phyloP scores from a whole-genome alignment of 805 yeast genomes.

The Tetrapisispora arboricola region DNA sequence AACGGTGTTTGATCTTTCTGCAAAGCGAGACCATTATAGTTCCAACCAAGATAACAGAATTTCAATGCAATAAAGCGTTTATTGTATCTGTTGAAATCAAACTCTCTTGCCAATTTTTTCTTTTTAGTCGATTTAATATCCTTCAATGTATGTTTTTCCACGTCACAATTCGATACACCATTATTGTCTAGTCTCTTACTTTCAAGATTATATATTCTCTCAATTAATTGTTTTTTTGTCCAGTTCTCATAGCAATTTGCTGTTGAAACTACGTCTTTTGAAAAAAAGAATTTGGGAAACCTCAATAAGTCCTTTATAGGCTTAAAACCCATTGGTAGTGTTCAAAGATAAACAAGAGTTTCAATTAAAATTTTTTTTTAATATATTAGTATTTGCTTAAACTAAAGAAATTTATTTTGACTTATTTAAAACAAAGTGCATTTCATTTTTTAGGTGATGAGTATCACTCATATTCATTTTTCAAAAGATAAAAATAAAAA shows the following conservation, averaged over 20 bases:
- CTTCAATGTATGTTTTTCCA: too few species aligned
- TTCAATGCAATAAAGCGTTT: conserved; percentile 66
- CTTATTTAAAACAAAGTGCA: too few species aligned
- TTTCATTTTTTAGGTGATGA: too few species aligned
- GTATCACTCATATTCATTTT: too few species aligned
- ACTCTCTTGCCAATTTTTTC: conserved; percentile 31
- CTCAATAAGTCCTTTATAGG: not conserved
- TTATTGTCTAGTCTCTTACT: not conserved
- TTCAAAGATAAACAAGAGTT: too few species aligned
- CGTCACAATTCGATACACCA: too few species aligned
- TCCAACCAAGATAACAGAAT: conserved; percentile 91
- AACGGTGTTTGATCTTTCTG: conserved; percentile 68
- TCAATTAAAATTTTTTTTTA: too few species aligned
- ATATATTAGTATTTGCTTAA: too few species aligned
- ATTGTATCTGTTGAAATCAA: conserved; percentile 55
- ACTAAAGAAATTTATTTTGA: too few species aligned
- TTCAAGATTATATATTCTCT: conserved; percentile 41
- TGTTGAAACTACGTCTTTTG: not conserved
- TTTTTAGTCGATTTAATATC: conserved; percentile 1
- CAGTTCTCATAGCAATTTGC: conserved; percentile 41
- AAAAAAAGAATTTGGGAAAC: not conserved
- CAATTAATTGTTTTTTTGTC: conserved; percentile 57
- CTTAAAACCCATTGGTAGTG: too few species aligned
- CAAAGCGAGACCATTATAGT: conserved; percentile 79
- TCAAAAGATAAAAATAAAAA: too few species aligned